Base-by-base conservation (phyloP, 164 flowering plant species). In the Liriodendron chinense region DNA sequence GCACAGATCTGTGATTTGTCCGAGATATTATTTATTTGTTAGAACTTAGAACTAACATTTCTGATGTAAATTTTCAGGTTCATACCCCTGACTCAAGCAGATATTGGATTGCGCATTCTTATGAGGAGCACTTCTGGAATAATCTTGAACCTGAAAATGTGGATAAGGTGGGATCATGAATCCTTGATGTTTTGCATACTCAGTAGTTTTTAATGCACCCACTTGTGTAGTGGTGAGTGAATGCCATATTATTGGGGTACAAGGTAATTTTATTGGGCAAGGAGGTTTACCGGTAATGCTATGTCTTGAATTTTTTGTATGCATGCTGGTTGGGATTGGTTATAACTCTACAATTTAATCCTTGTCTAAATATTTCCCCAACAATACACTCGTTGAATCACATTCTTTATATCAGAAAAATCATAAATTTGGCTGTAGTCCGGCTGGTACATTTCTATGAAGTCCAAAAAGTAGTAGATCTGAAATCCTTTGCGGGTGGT, bases 1-100 rank as follows among this genome's bases (percentile, higher is more conserved):
- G 16, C 3, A 57, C n/a, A 20, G 18, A 34, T n/a, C n/a, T n/a
- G n/a, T n/a, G n/a, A 67, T 26, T 28, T 20, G 5, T 34, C 16
- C n/a, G n/a, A 34, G 47, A 10, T 4, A 61, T 72, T 62, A 62
- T 12, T 59, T 75, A n/a, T 53, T 24, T 8, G 2, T 22, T 16
- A n/a, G 63, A 47, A 47, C 22, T 22, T 16, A n/a, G 63, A 47
- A 47, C 22, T 47, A 47, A 2, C 57, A 64, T 23, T 26, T 20
- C 10, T 74, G 25, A 21, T 48, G 28, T 53, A 4, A 59, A 20
- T n/a, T 68, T 74, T 61, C 76, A 96, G 99, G 94, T 93, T 26
- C 99, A 96, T 84, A 94, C 98, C 48, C 99, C 99, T 65, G 98
- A 96, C 80, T 96, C 99, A 61, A 96, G 99, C 82, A 92, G 98